phyloP scores from a whole-genome alignment of 2,329 filamentous ascomycete genomes.

The Ceratocystis alfenasii region DNA sequence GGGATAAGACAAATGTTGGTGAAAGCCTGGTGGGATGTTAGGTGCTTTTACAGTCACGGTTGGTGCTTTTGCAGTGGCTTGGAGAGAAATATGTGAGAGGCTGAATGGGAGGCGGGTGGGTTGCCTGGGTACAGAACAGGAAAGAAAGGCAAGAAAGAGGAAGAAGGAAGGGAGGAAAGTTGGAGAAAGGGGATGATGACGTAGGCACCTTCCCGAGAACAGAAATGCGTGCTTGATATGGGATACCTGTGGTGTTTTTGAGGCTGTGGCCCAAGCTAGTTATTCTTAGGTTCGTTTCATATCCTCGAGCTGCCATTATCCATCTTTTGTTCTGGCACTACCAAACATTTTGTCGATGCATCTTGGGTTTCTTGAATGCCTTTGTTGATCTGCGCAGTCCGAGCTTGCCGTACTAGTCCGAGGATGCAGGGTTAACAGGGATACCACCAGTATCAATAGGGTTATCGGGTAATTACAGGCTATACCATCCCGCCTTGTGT shows the following conservation, averaged over 20 bases:
- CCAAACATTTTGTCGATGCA: too few relatives aligned
- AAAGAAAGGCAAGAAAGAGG: neutral
- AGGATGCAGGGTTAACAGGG: neutral
- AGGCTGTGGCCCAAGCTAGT: too few relatives aligned
- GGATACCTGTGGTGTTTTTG: neutral
- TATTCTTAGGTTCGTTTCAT: too few relatives aligned
- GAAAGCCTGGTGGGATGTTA: neutral
- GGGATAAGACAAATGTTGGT: neutral
- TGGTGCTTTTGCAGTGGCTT: neutral
- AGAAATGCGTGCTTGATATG: neutral
- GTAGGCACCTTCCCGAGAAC: neutral
- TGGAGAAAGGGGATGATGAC: constrained; percentile 10
- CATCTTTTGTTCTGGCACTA: neutral
- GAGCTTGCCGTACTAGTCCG: neutral
- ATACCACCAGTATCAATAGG: neutral
- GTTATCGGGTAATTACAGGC: neutral
- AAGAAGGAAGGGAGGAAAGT: neutral
- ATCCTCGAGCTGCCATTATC: too few relatives aligned
- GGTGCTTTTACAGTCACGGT: too few relatives aligned
- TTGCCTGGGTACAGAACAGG: neutral
- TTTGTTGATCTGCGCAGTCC: too few relatives aligned
- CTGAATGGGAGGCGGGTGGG: neutral
- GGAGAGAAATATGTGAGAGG: neutral
- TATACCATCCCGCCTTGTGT: neutral
- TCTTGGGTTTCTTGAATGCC: neutral